These are phyloP conservation scores for Basipetospora chlamydospora DNA, from an alignment of 2,329 filamentous ascomycete genomes.

Conservation along the genomic window DNA sequence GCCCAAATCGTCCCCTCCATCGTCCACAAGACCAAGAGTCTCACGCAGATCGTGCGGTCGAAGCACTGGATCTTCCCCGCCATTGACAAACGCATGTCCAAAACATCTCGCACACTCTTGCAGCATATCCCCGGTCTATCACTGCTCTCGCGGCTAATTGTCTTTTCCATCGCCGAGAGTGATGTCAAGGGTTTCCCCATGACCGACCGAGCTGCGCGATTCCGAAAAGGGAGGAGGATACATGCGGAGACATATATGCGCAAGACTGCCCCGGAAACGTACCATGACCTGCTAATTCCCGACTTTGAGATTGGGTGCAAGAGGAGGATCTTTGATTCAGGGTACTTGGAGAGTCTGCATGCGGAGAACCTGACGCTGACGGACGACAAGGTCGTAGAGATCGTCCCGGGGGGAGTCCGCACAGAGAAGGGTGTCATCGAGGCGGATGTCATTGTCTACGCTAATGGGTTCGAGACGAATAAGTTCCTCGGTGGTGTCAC, in stretches of 20 bases:
- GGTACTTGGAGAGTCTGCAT: constrained; percentile 38
- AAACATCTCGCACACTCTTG: constrained; percentile 19
- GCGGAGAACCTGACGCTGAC: constrained; percentile 30
- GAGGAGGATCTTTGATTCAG: constrained; percentile 43
- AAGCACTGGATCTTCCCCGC: constrained; percentile 27
- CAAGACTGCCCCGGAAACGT: constrained; percentile 37
- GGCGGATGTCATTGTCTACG: constrained; percentile 46
- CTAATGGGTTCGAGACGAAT: constrained; percentile 45
- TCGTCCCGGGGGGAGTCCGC: constrained; percentile 26
- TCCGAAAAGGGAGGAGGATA: constrained; percentile 22
- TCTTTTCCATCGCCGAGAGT: constrained; percentile 23
- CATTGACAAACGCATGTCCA: constrained; percentile 12
- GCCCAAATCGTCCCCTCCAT: constrained; percentile 37
- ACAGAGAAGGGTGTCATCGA: constrained; percentile 24
- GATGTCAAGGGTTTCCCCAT: constrained; percentile 21
- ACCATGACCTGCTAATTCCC: constrained; percentile 46
- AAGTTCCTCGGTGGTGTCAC: constrained; percentile 37
- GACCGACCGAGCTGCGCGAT: constrained; percentile 19
- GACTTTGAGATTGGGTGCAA: constrained; percentile 51
- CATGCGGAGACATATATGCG: constrained; percentile 25
- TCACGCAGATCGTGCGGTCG: constrained; percentile 26
- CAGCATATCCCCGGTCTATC: constrained; percentile 29
- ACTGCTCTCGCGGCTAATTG: constrained; percentile 23
- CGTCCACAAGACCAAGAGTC: constrained; percentile 16
- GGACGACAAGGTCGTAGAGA: constrained; percentile 30